Percentiles rank a stretch among this genome's conserved stretches.
Evolutionary conservation across 1,139 yeast genomes (phyloP).

Genomic region (Geotrichum bryndzae): DNA sequence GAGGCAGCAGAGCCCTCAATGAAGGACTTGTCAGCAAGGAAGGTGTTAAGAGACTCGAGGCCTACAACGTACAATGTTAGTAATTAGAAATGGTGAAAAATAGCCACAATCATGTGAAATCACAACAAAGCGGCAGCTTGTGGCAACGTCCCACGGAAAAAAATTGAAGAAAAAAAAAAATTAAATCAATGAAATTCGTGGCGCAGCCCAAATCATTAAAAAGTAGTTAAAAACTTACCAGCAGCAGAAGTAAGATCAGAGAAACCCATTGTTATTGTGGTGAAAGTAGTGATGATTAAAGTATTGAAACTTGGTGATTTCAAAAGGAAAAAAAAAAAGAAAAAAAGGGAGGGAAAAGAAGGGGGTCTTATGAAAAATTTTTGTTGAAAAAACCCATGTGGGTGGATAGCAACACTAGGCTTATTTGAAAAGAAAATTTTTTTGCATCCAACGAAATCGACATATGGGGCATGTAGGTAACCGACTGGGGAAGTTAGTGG

Average conservation of each 20-base stretch:
- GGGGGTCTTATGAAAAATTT: neutral
- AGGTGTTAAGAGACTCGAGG: slow-evolving; percentile 76
- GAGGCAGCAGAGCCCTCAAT: slow-evolving; percentile 88
- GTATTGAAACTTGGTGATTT: slow-evolving; percentile 1
- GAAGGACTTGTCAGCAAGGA: slow-evolving; percentile 89
- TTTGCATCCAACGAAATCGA: neutral
- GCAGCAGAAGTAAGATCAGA: slow-evolving; percentile 41
- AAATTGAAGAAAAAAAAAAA: neutral
- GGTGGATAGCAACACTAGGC: neutral
- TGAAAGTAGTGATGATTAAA: neutral
- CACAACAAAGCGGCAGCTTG: neutral
- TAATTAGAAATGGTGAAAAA: neutral
- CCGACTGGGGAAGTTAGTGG: neutral
- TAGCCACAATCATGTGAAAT: neutral
- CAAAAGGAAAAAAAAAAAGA: neutral
- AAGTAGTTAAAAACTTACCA: slow-evolving; percentile 29
- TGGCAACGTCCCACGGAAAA: neutral
- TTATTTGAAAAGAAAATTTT: neutral
- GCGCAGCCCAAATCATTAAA: neutral
- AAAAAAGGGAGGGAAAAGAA: neutral
- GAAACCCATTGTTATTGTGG: slow-evolving; percentile 34
- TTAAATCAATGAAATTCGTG: neutral
- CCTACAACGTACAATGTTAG: slow-evolving; percentile 36
- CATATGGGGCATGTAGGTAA: neutral
- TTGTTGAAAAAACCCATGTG: neutral